Evolutionary conservation across 768 basidiomycete species (phyloP), one percentile per base, ranked within the genome.

Genomic region (Strobilomyces echinocephalus): DNA sequence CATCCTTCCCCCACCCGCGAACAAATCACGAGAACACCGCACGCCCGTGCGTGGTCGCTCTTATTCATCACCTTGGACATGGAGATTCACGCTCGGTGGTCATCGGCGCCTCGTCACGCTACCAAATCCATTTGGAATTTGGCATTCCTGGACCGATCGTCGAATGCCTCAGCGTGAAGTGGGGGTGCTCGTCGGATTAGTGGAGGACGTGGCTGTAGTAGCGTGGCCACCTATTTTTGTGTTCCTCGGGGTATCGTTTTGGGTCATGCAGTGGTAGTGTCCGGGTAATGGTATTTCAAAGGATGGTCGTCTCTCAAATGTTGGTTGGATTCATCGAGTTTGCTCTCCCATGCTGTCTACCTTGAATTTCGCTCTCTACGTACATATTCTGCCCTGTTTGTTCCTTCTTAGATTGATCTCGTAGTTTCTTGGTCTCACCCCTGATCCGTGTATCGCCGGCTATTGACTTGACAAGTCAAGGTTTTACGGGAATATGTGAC

Each of bases 171-270:
- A 21, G 36, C 63, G 55, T 20, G 58, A 64, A 44, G 64, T 34
- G 33, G 66, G 70, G 2, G 26, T 69, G 12, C 14, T 74, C 39
- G 57, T 59, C 10, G 75, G 71, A 15, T 66, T 64, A 21, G 8
- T 61, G 16, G 51, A 50, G 34, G 74, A 76, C 35, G 60, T 70
- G 15, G 49, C 63, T n/a, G 60, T 50, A 9, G 69, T 73, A 14
- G 73, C 71, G 33, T 76, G 74, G 74, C 64, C 62, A 53, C 70
- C 74, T 11, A 44, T 74, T 3, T 36, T 62, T 26, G 43, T 68
- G 36, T 71, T 74, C 54, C 59, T 66, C 21, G 61, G 51, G 30
- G 60, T 63, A 24, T 68, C 68, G n/a, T 73, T 67, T 63, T 73
- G 71, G 71, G 61, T 65, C 24, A 59, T 64, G 61, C 59, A 51